Evolutionary conservation across 768 basidiomycete species (phyloP).

Genomic region (Mycena chlorophos): DNA sequence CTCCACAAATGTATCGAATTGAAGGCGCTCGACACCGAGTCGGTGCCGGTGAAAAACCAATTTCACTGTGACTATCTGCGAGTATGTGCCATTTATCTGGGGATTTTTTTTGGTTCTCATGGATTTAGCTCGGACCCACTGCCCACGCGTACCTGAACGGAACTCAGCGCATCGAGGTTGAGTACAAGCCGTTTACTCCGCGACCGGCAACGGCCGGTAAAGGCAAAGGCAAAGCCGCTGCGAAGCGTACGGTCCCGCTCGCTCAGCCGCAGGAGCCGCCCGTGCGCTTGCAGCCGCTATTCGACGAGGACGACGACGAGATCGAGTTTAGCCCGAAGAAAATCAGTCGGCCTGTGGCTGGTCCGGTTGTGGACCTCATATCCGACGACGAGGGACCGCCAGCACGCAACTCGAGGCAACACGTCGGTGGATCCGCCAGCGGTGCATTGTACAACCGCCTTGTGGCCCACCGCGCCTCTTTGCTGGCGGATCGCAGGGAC

Average conservation of each 20-base stretch:
- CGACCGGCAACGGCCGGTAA: constrained; percentile 6
- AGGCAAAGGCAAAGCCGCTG: constrained; percentile 25
- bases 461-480: constrained; percentile 24
- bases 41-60: constrained; percentile 42
- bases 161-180: constrained; percentile 27
- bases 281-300: constrained; percentile 27
- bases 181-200: constrained; percentile 31
- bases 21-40: constrained; percentile 48
- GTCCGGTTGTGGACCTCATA: constrained; percentile 25
- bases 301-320: constrained; percentile 28
- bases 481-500: constrained; percentile 29
- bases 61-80: constrained; percentile 55
- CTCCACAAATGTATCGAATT: constrained; percentile 56
- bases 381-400: constrained; percentile 1
- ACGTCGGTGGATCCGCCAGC: neutral
- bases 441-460: constrained; percentile 2
- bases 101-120: neutral
- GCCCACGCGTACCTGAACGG: constrained; percentile 32
- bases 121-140: constrained; percentile 34
- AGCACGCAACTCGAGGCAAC: neutral
- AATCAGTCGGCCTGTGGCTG: constrained; percentile 2
- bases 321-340: constrained; percentile 18
- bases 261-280: constrained; percentile 24
- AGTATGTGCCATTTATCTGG: constrained; percentile 33
- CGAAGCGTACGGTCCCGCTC: constrained; percentile 23